These are phyloP conservation scores for Hyphodiscus hymeniophilus DNA, from an alignment of 495 filamentous ascomycete species.

Conservation along the genomic window DNA sequence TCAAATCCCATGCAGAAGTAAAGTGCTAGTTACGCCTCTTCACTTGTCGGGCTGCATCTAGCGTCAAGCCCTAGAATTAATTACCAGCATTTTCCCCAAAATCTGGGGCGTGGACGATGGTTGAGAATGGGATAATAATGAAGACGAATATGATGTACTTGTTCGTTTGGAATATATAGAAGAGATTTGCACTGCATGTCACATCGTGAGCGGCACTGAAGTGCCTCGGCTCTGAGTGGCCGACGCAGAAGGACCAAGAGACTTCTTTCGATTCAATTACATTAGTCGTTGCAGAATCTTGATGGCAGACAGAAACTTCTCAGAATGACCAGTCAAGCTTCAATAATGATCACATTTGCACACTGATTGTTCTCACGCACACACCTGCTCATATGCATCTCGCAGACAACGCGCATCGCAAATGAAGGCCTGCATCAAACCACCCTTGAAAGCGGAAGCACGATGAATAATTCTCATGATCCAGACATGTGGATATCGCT, in stretches of 20 bases:
- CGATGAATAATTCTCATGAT: background rate
- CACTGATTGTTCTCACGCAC: background rate
- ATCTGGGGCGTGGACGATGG: too few relatives aligned
- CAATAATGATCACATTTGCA: background rate
- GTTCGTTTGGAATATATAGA: background rate
- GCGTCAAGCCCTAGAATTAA: background rate
- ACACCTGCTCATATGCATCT: background rate
- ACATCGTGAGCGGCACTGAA: too few relatives aligned
- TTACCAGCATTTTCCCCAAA: too few relatives aligned
- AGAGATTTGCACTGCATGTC: background rate
- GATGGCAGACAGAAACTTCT: background rate
- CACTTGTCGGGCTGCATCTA: background rate
- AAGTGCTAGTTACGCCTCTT: background rate
- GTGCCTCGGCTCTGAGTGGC: too few relatives aligned
- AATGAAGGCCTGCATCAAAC: background rate
- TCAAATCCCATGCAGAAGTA: slow-evolving; percentile 3
- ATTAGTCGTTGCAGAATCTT: background rate
- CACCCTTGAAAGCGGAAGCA: background rate
- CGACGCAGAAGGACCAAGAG: too few relatives aligned
- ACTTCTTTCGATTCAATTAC: background rate
- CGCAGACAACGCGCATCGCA: background rate
- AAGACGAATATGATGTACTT: background rate
- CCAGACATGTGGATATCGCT: background rate
- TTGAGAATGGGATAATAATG: too few relatives aligned
- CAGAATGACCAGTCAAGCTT: background rate